Evolutionary conservation across 306 rosid genomes (phyloP).

Genomic region (Dicorynia guianensis): DNA sequence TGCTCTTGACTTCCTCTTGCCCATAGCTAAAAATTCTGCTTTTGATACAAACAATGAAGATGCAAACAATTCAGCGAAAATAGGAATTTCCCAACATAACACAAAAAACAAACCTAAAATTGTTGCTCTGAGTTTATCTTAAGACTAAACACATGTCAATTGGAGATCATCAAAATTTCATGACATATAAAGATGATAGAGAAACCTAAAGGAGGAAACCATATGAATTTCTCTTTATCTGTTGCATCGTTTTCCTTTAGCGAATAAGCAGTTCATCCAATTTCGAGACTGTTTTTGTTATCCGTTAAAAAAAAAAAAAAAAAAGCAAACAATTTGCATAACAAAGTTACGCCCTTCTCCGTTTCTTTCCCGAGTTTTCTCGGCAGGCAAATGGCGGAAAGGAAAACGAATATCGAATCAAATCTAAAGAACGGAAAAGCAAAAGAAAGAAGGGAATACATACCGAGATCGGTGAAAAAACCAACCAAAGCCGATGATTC

Average conservation of each 20-base stretch:
- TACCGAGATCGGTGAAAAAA: constrained; percentile 6
- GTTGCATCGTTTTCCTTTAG: no score
- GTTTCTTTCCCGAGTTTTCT: background rate
- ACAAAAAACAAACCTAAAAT: background rate
- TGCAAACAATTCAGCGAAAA: constrained; percentile 6
- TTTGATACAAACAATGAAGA: constrained; percentile 15
- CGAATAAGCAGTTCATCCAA: background rate
- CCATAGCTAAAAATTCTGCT: constrained; percentile 66
- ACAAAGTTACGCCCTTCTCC: background rate
- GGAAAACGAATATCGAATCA: background rate
- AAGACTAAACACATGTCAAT: background rate
- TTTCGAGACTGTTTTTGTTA: background rate
- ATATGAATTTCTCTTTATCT: background rate
- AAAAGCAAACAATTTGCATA: background rate
- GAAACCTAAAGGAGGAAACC: background rate
- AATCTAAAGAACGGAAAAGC: background rate
- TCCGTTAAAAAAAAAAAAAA: background rate
- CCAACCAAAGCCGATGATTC: constrained; percentile 12
- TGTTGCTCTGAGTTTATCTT: background rate
- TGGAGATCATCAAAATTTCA: background rate
- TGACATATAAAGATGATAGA: background rate
- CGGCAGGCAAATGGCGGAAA: background rate
- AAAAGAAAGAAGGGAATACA: background rate
- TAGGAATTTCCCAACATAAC: background rate
- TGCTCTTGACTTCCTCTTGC: constrained; percentile 89